A percentile compares a stretch with the other conserved stretches of the same genome.
phyloP scores from a whole-genome alignment of 352 stramenopile species.

The Thalassiosira exigua region DNA sequence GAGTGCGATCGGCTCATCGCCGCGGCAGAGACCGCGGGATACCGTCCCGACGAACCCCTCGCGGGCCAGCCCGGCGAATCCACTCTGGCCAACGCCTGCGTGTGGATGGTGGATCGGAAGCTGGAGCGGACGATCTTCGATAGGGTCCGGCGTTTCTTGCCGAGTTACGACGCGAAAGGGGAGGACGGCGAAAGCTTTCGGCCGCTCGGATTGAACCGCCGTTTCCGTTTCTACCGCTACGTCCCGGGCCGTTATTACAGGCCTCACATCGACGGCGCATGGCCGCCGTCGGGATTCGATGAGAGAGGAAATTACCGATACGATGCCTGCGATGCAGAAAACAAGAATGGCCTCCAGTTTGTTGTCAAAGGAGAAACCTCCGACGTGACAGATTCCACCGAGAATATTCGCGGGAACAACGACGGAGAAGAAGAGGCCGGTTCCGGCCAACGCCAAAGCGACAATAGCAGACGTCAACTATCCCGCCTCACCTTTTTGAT shows the following conservation, averaged over 20 bases:
- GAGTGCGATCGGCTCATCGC: slow-evolving; percentile 45
- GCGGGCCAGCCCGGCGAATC: slow-evolving; percentile 30
- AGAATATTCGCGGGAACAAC: background rate
- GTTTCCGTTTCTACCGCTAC: slow-evolving; percentile 65
- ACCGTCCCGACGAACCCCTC: slow-evolving; percentile 38
- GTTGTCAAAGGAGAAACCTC: no score
- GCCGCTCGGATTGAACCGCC: slow-evolving; percentile 58
- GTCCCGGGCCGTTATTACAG: slow-evolving; percentile 49
- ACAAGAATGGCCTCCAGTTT: slow-evolving; percentile 43
- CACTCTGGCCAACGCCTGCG: slow-evolving; percentile 37
- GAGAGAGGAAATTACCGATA: slow-evolving; percentile 47
- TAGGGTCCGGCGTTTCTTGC: slow-evolving; percentile 33
- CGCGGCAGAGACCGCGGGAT: slow-evolving; percentile 32
- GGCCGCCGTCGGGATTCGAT: slow-evolving; percentile 54
- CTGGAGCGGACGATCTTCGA: slow-evolving; percentile 40
- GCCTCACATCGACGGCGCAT: slow-evolving; percentile 62
- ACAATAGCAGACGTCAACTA: slow-evolving; percentile 18
- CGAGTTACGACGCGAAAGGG: slow-evolving; percentile 5
- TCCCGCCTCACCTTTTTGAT: slow-evolving; percentile 75
- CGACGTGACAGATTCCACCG: background rate
- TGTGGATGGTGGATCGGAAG: slow-evolving; percentile 38
- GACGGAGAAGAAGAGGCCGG: background rate
- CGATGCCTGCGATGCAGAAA: slow-evolving; percentile 45
- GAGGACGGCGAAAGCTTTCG: slow-evolving; percentile 11
- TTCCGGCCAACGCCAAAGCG: no score